These are phyloP conservation scores for Gossypium trilobum DNA, from an alignment of 441 rosid genomes.

Conservation along the genomic window DNA sequence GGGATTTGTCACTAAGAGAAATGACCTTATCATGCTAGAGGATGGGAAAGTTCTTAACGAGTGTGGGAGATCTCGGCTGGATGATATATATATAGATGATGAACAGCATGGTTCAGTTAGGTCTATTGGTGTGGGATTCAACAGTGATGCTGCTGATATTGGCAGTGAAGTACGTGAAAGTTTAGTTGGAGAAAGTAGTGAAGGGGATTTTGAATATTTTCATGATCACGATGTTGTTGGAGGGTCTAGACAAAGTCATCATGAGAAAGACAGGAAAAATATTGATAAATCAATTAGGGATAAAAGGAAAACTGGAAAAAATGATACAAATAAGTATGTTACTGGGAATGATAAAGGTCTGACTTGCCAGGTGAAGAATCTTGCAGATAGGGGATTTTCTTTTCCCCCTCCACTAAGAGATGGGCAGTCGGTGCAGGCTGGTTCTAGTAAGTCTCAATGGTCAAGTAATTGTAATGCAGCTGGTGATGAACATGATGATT, in stretches of 20 bases:
- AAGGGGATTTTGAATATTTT: conserved; percentile 72
- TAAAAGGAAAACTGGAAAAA: conserved; percentile 40
- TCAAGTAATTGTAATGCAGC: conserved; percentile 40
- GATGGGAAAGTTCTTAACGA: conserved; percentile 46
- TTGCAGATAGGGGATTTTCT: conserved; percentile 58
- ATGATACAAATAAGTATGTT: conserved; percentile 34
- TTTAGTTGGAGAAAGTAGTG: conserved; percentile 78
- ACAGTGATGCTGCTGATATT: conserved; percentile 79
- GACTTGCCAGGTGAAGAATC: conserved; percentile 34
- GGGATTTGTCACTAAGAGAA: conserved; percentile 78
- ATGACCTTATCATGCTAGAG: conserved; percentile 57
- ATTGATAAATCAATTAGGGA: conserved; percentile 32
- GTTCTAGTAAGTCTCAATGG: conserved; percentile 54
- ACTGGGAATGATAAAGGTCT: conserved; percentile 42
- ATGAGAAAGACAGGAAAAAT: conserved; percentile 46
- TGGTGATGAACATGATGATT: conserved; percentile 43
- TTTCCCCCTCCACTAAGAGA: conserved; percentile 64
- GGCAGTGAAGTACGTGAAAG: conserved; percentile 84
- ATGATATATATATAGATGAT: conserved; percentile 62
- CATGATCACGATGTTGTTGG: conserved; percentile 44
- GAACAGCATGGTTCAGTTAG: conserved; percentile 88
- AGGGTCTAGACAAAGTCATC: conserved; percentile 38
- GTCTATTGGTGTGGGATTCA: conserved; percentile 93
- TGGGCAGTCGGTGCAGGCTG: conserved; percentile 41
- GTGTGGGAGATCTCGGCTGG: conserved; percentile 38